Base-by-base conservation (phyloP, 768 basidiomycete species). In the Dioszegia hungarica region DNA sequence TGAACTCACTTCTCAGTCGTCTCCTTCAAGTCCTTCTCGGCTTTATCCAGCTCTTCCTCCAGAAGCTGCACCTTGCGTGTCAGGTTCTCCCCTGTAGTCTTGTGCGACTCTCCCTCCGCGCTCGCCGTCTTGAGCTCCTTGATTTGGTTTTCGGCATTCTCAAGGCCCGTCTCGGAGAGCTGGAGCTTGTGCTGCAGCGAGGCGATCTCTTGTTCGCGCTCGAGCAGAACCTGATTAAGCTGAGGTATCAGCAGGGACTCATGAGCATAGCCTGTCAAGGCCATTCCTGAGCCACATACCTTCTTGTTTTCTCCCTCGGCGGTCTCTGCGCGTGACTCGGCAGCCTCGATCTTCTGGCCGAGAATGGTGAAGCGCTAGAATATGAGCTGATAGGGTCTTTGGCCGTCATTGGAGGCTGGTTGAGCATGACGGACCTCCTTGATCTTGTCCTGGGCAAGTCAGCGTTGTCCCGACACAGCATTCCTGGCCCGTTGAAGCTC, bases 1-100 rank as follows among this genome's bases (percentile, higher is more conserved):
- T 33, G 31, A 36, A 17, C 39, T 70, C 73, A 95, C 94, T 91
- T 94, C 79, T 97, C 95, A 28, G 88, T 86, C 0, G 90, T 93
- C 71, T 98, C 94, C 79, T 94, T 94, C 63, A 90, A 80, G 73
- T 90, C 91, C 84, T 91, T 93, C 82, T 99, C 95, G 10, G 94
- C 87, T 34, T 83, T 82, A 70, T 98, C 95, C 2, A 99, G 82
- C 78, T 99, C 94, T 72, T 94, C 91, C 78, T 98, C 94, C 36
- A 98, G 80, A 11, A 98, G 80, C 66, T 88, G 84, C 27, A 98
- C 84, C 81, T 98, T 99, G 61, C 94, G 81, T 29, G 71, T 62
- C 55, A 97, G 80, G 44, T 79, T 81, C 59, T 95, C 93, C 59
- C 82, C 87, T 22, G 84, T 83, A 20, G 82, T 81, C 78, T 83